Percentiles rank a stretch among this genome's conserved stretches.
Evolutionary conservation across 2,329 filamentous ascomycete species (phyloP).

Genomic region (Sarocladium kiliense): DNA sequence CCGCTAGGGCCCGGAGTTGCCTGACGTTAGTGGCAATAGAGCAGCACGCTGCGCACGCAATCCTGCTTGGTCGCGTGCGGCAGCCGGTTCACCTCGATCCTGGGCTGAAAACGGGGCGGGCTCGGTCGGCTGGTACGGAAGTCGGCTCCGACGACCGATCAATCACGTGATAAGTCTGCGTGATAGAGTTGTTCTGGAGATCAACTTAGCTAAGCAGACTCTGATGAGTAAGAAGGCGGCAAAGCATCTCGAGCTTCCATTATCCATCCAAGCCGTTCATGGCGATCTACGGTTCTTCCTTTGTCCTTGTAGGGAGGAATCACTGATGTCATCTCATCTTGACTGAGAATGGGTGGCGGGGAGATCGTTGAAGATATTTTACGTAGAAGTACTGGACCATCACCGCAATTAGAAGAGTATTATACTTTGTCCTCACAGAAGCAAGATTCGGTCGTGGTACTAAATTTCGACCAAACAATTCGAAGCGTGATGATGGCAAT

Average conservation of each 20-base stretch:
- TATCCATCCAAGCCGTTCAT: not conserved
- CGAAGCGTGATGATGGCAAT: not conserved
- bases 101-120: not conserved
- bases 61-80: not conserved
- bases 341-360: too few relatives aligned
- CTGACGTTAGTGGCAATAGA: not conserved
- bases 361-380: too few relatives aligned
- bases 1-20: not conserved
- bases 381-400: too few relatives aligned
- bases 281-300: too few relatives aligned
- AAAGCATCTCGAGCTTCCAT: not conserved
- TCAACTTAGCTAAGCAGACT: too few relatives aligned
- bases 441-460: too few relatives aligned
- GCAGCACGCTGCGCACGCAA: constrained; percentile 1
- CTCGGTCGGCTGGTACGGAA: not conserved
- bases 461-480: too few relatives aligned
- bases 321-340: too few relatives aligned
- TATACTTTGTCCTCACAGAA: too few relatives aligned
- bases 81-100: not conserved
- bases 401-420: too few relatives aligned
- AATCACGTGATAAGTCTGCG: not conserved
- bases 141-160: constrained; percentile 5
- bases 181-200: too few relatives aligned
- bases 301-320: too few relatives aligned
- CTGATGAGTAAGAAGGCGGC: not conserved